Conservation (phyloP, 2,329 filamentous ascomycete species). For the Lachnellula suecica region DNA sequence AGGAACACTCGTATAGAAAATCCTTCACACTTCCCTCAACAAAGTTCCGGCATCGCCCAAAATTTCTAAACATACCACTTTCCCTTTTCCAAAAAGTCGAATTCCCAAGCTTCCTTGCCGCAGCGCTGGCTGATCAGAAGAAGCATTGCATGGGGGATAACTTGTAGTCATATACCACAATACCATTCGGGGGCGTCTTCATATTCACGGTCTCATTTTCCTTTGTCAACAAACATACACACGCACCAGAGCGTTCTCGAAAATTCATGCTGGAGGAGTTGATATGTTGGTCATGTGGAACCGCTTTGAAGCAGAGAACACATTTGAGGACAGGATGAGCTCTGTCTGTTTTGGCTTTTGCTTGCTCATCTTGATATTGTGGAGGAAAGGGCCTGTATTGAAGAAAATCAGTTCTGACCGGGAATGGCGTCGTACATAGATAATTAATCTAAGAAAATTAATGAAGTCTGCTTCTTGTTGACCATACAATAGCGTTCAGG, state of each 20-base stretch:
- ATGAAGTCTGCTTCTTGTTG: background rate
- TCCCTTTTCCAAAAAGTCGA: conserved; percentile 15
- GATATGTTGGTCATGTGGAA: conserved; percentile 9
- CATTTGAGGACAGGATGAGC: conserved; percentile 15
- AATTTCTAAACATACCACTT: conserved; percentile 68
- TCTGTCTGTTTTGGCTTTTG: background rate
- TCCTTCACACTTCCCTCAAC: conserved; percentile 83
- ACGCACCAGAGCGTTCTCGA: background rate
- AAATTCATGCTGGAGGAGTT: background rate
- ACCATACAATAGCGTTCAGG: background rate
- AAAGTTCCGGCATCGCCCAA: conserved; percentile 92
- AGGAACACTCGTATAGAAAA: conserved; percentile 95
- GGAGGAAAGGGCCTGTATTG: conserved; percentile 6
- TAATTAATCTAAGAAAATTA: conserved; percentile 1
- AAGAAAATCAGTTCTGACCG: background rate
- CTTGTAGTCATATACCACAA: conserved; percentile 28
- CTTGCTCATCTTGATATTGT: conserved; percentile 4
- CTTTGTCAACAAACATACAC: conserved; percentile 16
- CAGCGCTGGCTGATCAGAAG: conserved; percentile 2
- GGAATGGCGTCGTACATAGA: conserved; percentile 6
- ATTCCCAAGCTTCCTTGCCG: conserved; percentile 5
- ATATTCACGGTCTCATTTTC: conserved; percentile 17
- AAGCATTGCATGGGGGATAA: conserved; percentile 9
- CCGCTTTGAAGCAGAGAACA: conserved; percentile 9
- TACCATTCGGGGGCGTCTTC: conserved; percentile 24